A percentile compares a stretch with the other conserved stretches of the same genome.
These are phyloP conservation scores for Kluyveromyces wickerhamii DNA, from an alignment of 805 yeast genomes.

Conservation along the genomic window DNA sequence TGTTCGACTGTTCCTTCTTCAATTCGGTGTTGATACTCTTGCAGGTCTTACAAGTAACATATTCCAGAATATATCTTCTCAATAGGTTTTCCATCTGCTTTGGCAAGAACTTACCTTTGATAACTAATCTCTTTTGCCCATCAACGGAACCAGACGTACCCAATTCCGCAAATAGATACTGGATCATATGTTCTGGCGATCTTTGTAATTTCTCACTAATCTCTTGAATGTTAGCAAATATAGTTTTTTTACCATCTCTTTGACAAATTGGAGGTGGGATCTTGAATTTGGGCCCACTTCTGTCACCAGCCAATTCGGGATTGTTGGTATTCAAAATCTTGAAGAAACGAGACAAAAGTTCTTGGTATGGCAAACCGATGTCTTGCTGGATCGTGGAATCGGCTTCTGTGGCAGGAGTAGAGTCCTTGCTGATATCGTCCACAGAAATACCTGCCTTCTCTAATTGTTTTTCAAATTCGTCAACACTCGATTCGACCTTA, in stretches of 20 bases:
- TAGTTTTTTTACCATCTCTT: conserved; percentile 97
- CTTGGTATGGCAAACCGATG: conserved; percentile 65
- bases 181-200: conserved; percentile 94
- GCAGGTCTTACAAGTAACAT: conserved; percentile 98
- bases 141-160: conserved; percentile 99
- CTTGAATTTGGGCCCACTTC: conserved; percentile 84
- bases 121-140: conserved; percentile 93
- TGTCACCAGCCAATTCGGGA: conserved; percentile 97
- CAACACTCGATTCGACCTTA: conserved; percentile 45
- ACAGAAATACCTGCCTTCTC: conserved; percentile 84
- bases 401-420: conserved; percentile 26
- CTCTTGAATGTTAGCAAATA: conserved; percentile 92
- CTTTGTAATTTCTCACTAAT: conserved; percentile 91
- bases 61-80: conserved; percentile 93
- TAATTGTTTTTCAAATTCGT: conserved; percentile 82
- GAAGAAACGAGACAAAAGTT: conserved; percentile 79
- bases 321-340: conserved; percentile 79
- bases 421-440: conserved; percentile 29
- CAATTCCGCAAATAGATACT: conserved; percentile 93
- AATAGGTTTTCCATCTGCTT: conserved; percentile 94
- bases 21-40: conserved; percentile 94
- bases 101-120: conserved; percentile 97
- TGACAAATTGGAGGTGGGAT: conserved; percentile 96
- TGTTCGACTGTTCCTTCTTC: conserved; percentile 90
- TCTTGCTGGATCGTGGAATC: conserved; percentile 33